These are phyloP conservation scores for Xylariaceae sp. DNA, from an alignment of 2,329 filamentous ascomycete species.

Conservation along the genomic window DNA sequence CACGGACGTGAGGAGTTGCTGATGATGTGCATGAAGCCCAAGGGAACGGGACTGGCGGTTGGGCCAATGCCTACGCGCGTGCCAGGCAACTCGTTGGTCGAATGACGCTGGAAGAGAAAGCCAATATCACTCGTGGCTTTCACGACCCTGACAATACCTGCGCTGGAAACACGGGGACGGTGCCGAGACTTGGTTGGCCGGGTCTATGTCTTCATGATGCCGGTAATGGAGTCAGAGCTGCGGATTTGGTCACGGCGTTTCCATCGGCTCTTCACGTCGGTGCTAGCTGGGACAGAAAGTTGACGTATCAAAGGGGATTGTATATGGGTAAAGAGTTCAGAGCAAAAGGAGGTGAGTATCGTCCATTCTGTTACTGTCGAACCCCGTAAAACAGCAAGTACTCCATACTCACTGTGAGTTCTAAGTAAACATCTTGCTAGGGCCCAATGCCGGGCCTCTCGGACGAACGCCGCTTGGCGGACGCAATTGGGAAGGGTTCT, in stretches of 20 bases:
- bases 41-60: constrained; percentile 36
- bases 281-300: constrained; percentile 48
- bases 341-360: constrained; percentile 40
- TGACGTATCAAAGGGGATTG: constrained; percentile 46
- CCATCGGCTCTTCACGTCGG: constrained; percentile 45
- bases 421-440: constrained; percentile 54
- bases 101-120: constrained; percentile 64
- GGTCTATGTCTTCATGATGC: constrained; percentile 48
- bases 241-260: constrained; percentile 45
- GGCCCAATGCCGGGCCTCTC: constrained; percentile 64
- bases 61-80: constrained; percentile 54
- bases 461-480: constrained; percentile 63
- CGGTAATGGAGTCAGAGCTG: constrained; percentile 44
- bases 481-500: constrained; percentile 62
- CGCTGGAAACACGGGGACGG: constrained; percentile 42
- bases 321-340: constrained; percentile 55
- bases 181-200: constrained; percentile 42
- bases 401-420: constrained; percentile 5
- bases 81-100: constrained; percentile 52
- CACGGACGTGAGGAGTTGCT: neutral
- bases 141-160: constrained; percentile 44
- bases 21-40: constrained; percentile 25
- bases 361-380: no score
- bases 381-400: neutral
- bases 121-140: constrained; percentile 43